Evolutionary conservation across 2,329 filamentous ascomycete genomes (phyloP), one percentile per base, ranked within the genome.

Genomic region (Leptographium radiaticola): DNA sequence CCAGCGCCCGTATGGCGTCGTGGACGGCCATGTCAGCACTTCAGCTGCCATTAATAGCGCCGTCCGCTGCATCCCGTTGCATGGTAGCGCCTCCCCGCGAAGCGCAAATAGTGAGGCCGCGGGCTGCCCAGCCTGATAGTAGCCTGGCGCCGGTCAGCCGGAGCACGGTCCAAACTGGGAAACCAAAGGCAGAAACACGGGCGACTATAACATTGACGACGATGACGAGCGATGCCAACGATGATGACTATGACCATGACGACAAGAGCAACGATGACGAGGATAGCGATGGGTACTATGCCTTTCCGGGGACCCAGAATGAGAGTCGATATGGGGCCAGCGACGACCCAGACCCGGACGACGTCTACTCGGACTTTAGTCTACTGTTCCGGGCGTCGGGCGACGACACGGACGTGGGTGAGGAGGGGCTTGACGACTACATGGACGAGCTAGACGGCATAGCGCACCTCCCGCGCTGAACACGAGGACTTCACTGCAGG

Each of bases 381-480:
- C 69, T 75, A 31, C 66, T 79, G 4, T 79, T 79, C 57, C 70
- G 71, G 4, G 66, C 67, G 1, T 63, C 60, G 1, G 59, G 55
- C 0, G 59, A 64, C 3, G 58, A 63, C 10, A 45, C 50, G 9
- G 38, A 50, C 5, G 57, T 59, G 5, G 66, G 65, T 6, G 68
- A 71, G 10, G 64, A 66, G 3, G 70, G 66, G 6, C 75, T 75
- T 53, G 76, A 79, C 60, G 75, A 77, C 59, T 77, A 75, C 60
- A 67, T 79, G 59, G 76, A 79, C 58, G 75, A 78, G 56, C 61
- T 79, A 56, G 76, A 79, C 57, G 76, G 75, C 11, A 77, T 79
- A 56, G 72, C 73, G 8, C 77, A 75, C 64, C 59, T 65, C 39
- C 64, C 61, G 18, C 64, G 47, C 10, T 36, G 30, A 51, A 6